A percentile compares a stretch with the other conserved stretches of the same genome.
phyloP scores from a whole-genome alignment of 2,329 filamentous ascomycete genomes.

The Acrodontium crateriforme region DNA sequence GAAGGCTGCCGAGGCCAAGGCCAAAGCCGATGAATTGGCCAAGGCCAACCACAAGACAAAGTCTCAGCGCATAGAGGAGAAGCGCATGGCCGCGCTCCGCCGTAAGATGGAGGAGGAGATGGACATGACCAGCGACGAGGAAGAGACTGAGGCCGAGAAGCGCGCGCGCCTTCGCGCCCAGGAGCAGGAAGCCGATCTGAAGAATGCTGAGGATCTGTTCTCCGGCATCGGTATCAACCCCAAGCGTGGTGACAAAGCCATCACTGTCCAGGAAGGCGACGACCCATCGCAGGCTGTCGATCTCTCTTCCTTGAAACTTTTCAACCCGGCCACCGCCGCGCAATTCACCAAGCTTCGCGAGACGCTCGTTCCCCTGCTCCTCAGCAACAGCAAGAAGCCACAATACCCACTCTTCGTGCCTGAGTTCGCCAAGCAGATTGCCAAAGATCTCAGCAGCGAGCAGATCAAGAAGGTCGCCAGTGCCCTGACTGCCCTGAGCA shows the following conservation, averaged over 20 bases:
- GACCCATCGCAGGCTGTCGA: constrained; percentile 73
- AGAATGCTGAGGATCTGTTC: constrained; percentile 84
- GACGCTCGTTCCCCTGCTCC: constrained; percentile 65
- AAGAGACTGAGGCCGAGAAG: constrained; percentile 59
- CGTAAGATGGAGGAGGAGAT: constrained; percentile 43
- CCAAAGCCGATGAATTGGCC: constrained; percentile 76
- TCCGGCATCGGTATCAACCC: constrained; percentile 59
- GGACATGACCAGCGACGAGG: constrained; percentile 46
- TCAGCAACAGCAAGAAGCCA: constrained; percentile 65
- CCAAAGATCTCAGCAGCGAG: constrained; percentile 75
- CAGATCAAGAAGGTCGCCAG: constrained; percentile 96
- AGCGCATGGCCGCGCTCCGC: constrained; percentile 45
- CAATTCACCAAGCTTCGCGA: constrained; percentile 73
- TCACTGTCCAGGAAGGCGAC: constrained; percentile 53
- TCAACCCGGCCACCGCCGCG: constrained; percentile 76
- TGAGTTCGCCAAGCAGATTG: constrained; percentile 77
- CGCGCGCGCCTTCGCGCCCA: constrained; percentile 62
- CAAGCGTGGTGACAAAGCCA: constrained; percentile 52
- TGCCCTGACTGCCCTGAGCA: constrained; percentile 73
- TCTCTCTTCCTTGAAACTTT: constrained; percentile 63
- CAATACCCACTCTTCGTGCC: constrained; percentile 84
- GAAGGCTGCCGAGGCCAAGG: constrained; percentile 73
- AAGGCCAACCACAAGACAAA: constrained; percentile 86
- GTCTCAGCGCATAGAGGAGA: constrained; percentile 71
- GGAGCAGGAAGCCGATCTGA: constrained; percentile 79